phyloP scores from a whole-genome alignment of 352 stramenopile genomes.

The Aphanomyces cochlioides region DNA sequence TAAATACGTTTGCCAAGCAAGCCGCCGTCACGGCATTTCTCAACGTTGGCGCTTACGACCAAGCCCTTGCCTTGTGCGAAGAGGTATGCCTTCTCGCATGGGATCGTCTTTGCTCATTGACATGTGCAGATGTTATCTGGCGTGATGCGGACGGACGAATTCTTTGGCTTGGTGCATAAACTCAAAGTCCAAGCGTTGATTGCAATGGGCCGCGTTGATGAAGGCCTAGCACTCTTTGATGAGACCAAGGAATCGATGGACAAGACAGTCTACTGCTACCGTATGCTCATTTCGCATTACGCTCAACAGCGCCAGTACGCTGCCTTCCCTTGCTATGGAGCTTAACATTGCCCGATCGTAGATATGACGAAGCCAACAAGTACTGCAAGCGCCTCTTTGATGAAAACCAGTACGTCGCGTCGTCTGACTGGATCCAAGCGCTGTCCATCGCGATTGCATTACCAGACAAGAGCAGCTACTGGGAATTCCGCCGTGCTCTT shows the following conservation, averaged over 20 bases:
- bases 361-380: conserved; percentile 18
- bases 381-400: conserved; percentile 42
- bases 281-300: conserved; percentile 19
- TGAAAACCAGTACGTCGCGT: conserved; percentile 40
- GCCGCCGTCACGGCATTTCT: conserved; percentile 14
- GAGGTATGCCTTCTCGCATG: background rate
- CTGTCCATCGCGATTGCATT: conserved; percentile 56
- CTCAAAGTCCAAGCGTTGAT: conserved; percentile 25
- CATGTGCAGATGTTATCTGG: background rate
- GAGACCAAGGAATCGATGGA: conserved; percentile 37
- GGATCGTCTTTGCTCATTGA: background rate
- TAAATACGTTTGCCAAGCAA: conserved; percentile 16
- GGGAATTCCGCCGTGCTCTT: conserved; percentile 87
- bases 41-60: conserved; percentile 3
- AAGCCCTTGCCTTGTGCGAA: conserved; percentile 15
- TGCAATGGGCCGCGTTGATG: conserved; percentile 1
- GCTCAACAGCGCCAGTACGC: background rate
- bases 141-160: background rate
- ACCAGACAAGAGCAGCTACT: conserved; percentile 66
- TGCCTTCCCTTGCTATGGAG: too few relatives aligned
- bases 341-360: background rate
- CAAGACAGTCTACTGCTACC: conserved; percentile 25
- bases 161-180: conserved; percentile 17
- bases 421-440: conserved; percentile 67
- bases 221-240: conserved; percentile 57